Conservation (phyloP, 1,284 basidiomycete species). For the Rhizoctonia solani region DNA sequence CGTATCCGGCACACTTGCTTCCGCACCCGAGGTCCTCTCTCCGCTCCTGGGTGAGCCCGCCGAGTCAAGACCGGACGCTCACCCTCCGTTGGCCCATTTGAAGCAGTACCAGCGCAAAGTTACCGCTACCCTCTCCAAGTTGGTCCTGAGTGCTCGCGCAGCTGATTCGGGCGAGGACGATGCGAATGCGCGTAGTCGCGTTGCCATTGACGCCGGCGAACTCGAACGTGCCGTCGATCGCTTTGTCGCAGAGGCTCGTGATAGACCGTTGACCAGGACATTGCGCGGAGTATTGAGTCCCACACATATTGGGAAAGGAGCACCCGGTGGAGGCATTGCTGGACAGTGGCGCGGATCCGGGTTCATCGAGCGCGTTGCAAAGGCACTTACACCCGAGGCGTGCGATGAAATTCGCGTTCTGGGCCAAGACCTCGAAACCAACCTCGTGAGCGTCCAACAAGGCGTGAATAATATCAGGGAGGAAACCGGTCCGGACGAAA, state of each 20-base stretch:
- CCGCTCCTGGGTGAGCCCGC: slow-evolving; percentile 4
- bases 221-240: slow-evolving; percentile 71
- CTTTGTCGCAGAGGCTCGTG: slow-evolving; percentile 75
- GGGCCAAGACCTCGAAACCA: slow-evolving; percentile 16
- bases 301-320: slow-evolving; percentile 66
- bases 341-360: slow-evolving; percentile 60
- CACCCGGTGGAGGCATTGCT: slow-evolving; percentile 49
- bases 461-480: background rate
- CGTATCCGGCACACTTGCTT: slow-evolving; percentile 40
- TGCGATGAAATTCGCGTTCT: slow-evolving; percentile 11
- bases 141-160: slow-evolving; percentile 50
- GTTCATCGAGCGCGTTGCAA: slow-evolving; percentile 57
- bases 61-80: background rate
- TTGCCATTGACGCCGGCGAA: slow-evolving; percentile 77
- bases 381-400: slow-evolving; percentile 47
- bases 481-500: background rate
- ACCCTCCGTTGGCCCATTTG: slow-evolving; percentile 13
- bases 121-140: slow-evolving; percentile 50
- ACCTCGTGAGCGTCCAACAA: slow-evolving; percentile 11
- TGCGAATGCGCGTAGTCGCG: slow-evolving; percentile 66
- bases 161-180: slow-evolving; percentile 41
- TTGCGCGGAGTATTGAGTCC: slow-evolving; percentile 62
- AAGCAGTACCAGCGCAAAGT: slow-evolving; percentile 49
- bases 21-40: slow-evolving; percentile 10
- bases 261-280: slow-evolving; percentile 48